phyloP scores from a whole-genome alignment of 1,284 basidiomycete genomes.

The Meira miltonrushii region DNA sequence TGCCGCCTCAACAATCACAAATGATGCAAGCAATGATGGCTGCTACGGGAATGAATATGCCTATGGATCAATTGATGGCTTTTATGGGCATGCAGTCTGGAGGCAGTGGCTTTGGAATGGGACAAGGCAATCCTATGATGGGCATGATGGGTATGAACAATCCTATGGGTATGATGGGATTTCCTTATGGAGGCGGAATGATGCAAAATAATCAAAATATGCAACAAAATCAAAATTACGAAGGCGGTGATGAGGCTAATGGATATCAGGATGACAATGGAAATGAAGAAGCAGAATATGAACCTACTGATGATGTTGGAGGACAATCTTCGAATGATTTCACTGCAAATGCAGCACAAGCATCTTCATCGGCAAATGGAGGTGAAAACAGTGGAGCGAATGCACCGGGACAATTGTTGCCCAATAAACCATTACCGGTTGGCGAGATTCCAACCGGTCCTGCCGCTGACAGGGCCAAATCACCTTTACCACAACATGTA shows the following conservation, averaged over 20 bases:
- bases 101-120: conserved; percentile 2
- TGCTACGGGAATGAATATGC: conserved; percentile 13
- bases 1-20: conserved; percentile 4
- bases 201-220: conserved; percentile 5
- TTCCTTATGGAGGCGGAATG: background rate
- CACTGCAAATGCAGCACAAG: background rate
- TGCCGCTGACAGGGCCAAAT: background rate
- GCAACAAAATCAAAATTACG: background rate
- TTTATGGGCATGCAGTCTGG: conserved; percentile 16
- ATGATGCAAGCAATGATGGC: conserved; percentile 47
- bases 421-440: conserved; percentile 18
- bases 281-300: background rate
- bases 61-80: conserved; percentile 9
- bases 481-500: conserved; percentile 28
- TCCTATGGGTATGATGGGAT: background rate
- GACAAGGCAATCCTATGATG: background rate
- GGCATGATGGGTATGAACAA: background rate
- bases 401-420: background rate
- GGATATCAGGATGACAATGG: background rate
- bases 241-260: background rate
- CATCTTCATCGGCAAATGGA: background rate
- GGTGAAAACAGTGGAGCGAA: background rate
- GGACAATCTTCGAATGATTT: background rate
- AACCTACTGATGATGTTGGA: background rate
- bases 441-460: background rate